Evolutionary conservation across 352 stramenopile genomes (phyloP).

Genomic region (Lagenidium sp.): DNA sequence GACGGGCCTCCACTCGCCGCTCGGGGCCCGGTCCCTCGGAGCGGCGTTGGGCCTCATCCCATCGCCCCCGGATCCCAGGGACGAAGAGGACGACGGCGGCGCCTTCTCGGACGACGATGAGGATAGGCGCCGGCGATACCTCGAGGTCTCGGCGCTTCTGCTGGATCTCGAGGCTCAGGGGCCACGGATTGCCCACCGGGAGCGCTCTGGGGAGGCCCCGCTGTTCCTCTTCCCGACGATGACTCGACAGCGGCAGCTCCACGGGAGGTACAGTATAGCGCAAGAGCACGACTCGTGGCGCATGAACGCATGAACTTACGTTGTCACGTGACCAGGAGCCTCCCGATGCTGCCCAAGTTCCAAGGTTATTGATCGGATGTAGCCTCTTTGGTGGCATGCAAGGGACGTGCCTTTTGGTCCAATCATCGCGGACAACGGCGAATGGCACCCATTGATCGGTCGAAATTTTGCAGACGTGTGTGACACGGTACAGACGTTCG

Average conservation of each 20-base stretch:
- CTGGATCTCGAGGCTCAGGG: neutral
- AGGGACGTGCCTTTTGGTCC: no score
- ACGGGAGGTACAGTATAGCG: conserved; percentile 9
- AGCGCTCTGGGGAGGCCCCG: conserved; percentile 1
- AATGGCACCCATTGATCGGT: no score
- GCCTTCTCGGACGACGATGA: no score
- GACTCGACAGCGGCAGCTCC: conserved; percentile 21
- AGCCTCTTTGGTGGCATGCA: neutral
- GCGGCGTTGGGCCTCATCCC: no score
- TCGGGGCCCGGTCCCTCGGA: conserved; percentile 13
- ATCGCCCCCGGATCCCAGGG: no score
- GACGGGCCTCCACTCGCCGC: conserved; percentile 12
- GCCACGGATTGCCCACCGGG: neutral
- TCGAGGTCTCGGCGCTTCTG: no score
- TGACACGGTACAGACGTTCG: no score
- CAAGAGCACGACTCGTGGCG: no score
- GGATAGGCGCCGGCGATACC: neutral
- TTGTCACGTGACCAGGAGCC: conserved; percentile 10
- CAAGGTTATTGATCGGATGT: conserved; percentile 2
- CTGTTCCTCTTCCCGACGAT: conserved; percentile 24
- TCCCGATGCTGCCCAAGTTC: conserved; percentile 13
- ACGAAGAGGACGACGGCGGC: neutral
- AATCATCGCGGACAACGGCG: neutral
- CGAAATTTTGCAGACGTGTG: no score
- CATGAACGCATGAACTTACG: no score